These are phyloP conservation scores for Monosporascus sp. DNA, from an alignment of 2,329 filamentous ascomycete species.

Conservation along the genomic window DNA sequence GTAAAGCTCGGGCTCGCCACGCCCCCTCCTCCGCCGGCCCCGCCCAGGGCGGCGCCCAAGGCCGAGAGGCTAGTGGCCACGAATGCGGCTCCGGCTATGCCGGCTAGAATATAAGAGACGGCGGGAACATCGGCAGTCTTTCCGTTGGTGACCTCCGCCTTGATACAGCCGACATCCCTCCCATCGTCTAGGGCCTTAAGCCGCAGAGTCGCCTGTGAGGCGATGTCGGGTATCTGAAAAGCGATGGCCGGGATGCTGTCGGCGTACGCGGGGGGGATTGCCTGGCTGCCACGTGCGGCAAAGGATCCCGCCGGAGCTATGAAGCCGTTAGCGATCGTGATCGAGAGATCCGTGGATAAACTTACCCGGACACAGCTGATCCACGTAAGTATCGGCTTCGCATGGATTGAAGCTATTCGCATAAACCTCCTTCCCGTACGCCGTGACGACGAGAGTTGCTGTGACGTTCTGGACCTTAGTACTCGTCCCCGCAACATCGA, in stretches of 20 bases:
- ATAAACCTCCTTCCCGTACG: constrained; percentile 81
- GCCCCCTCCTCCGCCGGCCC: constrained; percentile 52
- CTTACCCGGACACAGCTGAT: constrained; percentile 75
- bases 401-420: constrained; percentile 81
- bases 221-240: constrained; percentile 85
- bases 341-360: constrained; percentile 4
- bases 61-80: constrained; percentile 68
- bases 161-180: constrained; percentile 71
- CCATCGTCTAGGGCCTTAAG: constrained; percentile 58
- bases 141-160: constrained; percentile 78
- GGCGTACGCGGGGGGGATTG: constrained; percentile 66
- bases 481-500: constrained; percentile 79
- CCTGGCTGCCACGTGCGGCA: constrained; percentile 63
- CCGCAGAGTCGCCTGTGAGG: constrained; percentile 75
- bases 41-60: constrained; percentile 52
- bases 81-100: constrained; percentile 79
- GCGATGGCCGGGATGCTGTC: constrained; percentile 79
- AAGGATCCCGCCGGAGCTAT: constrained; percentile 71
- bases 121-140: constrained; percentile 72
- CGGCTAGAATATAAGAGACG: constrained; percentile 78
- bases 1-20: constrained; percentile 75
- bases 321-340: constrained; percentile 14
- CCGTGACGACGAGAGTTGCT: constrained; percentile 68
- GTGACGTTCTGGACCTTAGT: constrained; percentile 71
- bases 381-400: constrained; percentile 57